Evolutionary conservation across 1,139 yeast species (phyloP), one percentile per base, ranked within the genome.

Genomic region (Komagataea norvegica): DNA sequence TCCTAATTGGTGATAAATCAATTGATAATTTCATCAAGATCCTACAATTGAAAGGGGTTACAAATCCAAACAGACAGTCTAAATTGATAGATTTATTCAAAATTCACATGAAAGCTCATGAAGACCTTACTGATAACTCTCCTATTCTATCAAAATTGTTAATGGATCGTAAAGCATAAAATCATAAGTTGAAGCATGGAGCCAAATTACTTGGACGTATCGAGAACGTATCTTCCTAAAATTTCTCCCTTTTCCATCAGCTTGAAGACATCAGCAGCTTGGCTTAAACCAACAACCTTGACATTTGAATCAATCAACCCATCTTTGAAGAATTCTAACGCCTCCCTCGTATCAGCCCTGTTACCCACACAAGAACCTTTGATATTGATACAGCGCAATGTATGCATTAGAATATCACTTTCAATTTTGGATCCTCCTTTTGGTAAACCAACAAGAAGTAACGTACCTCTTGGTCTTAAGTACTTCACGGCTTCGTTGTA

Each of bases 311-410:
- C 69, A 52, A 80, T 75, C 53, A 77, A 65, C 41, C 88, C 88
- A 67, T 87, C 72, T 42, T 72, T 38, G 61, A 79, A 81, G 71
- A 80, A 80, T 53, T 80, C 87, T 50, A 81, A 61, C 40, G 89
- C 88, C 63, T 79, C 88, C 49, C 83, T 71, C 29, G 86, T 72
- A 60, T 81, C 88, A 46, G 83, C 84, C 68, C 89, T 75, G 74
- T 80, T 80, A 57, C 89, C 89, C 42, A 81, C 88, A 55, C 80
- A 80, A 34, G 88, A 80, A 55, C 88, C 89, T 56, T 65, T 73
- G 54, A 81, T 76, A 51, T 67, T 67, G 47, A 79, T 68, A 32
- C 84, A 74, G 60, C 72, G 79, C 43, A 78, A 72, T 40, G 80
- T 88, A 38, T 81, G 73, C 28, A 70, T 68, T 59, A 81, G 80